Evolutionary conservation across 768 basidiomycete species (phyloP), one percentile per base, ranked within the genome.

Genomic region (Vishniacozyma victoriae): DNA sequence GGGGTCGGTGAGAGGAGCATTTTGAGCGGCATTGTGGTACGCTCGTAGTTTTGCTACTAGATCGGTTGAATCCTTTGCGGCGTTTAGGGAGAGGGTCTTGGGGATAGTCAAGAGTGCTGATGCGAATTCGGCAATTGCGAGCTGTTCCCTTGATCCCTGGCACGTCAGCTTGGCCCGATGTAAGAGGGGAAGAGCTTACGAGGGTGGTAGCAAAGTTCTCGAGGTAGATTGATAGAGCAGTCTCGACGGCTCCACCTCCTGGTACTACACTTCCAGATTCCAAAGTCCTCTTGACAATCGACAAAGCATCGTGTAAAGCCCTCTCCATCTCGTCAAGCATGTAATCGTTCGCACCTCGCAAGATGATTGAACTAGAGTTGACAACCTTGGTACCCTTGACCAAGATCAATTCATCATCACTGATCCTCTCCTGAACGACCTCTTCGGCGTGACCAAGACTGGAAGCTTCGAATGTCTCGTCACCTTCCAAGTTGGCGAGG

Each of bases 261-360:
- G 95, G 92, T 9, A 97, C 92, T 20, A 97, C 91, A 25, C 85
- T 74, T 7, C 93, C 95, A 60, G 90, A 92, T 77, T 99, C 95
- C 39, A 97, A 75, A 4, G 95, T 97, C 49, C 93, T 81, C 77
- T 99, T 99, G 76, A 96, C 89, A 62, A 95, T 80, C 23, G 87
- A 93, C 54, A 97, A 73, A 1, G 87, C 86, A 70, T 99, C 95
- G 69, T 99, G 93, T 60, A 97, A 72, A 0, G 89, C 85, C 40
- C 95, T 78, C 75, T 99, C 95, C 95, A 97, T 99, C 78, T 99
- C 95, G 71, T 99, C 95, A 60, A 97, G 76, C 87, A 96, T 91
- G 72, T 93, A 96, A 73, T 99, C 95, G 72, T 97, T 99, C 23
- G 95, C 95, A 37, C 95, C 95, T 46, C 95, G 81, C 50, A 99